Evolutionary conservation across 192 early-diverging fungal species (phyloP).

Genomic region (Diversispora eburnea): DNA sequence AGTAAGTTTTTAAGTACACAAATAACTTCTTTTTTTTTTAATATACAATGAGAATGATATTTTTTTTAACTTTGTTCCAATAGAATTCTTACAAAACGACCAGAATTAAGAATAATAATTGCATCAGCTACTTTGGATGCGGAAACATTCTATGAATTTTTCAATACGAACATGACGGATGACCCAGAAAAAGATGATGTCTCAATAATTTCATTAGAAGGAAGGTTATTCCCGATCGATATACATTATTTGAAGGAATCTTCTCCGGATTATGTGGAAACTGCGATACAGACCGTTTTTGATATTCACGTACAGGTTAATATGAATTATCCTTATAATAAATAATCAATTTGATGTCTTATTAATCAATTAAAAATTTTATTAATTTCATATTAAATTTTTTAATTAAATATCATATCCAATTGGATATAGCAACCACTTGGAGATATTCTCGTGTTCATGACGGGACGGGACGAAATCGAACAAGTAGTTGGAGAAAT

Average conservation of each 20-base stretch:
- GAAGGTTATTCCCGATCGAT: conserved; percentile 69
- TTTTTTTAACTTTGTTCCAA: background rate
- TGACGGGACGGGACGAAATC: conserved; percentile 76
- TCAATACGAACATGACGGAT: conserved; percentile 51
- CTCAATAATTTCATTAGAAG: conserved; percentile 70
- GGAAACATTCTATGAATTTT: conserved; percentile 66
- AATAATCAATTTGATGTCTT: no score
- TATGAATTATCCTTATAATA: no score
- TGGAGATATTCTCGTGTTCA: conserved; percentile 69
- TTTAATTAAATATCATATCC: no score
- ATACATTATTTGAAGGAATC: conserved; percentile 59
- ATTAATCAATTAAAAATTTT: no score
- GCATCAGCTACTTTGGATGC: conserved; percentile 83
- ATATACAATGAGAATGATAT: background rate
- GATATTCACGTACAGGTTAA: conserved; percentile 62
- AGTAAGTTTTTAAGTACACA: conserved; percentile 46
- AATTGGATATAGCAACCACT: conserved; percentile 41
- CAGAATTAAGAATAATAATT: conserved; percentile 69
- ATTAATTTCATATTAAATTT: no score
- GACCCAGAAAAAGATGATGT: conserved; percentile 48
- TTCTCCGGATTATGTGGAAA: conserved; percentile 61
- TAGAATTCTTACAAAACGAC: conserved; percentile 68
- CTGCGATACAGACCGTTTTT: conserved; percentile 65
- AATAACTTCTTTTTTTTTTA: background rate
- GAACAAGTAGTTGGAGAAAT: conserved; percentile 61